A percentile compares a stretch with the other conserved stretches of the same genome.
Conservation (phyloP, 495 filamentous ascomycete genomes). For the Lepraria neglecta region DNA sequence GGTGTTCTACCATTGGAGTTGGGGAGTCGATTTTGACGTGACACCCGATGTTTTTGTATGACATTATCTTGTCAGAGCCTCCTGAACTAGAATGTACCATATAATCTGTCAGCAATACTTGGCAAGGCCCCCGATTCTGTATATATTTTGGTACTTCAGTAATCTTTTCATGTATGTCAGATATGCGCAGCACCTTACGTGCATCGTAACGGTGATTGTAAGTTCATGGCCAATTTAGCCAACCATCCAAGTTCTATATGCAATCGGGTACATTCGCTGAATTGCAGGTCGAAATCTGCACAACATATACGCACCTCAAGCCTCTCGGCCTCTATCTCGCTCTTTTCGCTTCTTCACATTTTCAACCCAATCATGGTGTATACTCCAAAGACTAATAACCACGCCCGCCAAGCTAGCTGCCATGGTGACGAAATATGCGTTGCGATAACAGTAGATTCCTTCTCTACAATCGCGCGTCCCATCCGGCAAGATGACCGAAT, state of each 20-base stretch:
- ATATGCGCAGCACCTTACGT: too few relatives aligned
- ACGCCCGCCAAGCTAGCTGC: slow-evolving; percentile 65
- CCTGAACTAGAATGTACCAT: neutral
- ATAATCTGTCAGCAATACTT: neutral
- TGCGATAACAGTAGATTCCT: slow-evolving; percentile 72
- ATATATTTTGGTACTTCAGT: too few relatives aligned
- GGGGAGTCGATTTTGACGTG: neutral
- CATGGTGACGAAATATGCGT: slow-evolving; percentile 80
- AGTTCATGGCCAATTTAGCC: neutral
- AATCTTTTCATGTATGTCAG: too few relatives aligned
- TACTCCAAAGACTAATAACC: slow-evolving; percentile 65
- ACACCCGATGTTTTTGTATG: neutral
- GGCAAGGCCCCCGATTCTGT: too few relatives aligned
- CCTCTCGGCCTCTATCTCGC: slow-evolving; percentile 24
- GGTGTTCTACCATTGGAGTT: neutral
- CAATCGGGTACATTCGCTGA: neutral
- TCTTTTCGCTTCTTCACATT: slow-evolving; percentile 25
- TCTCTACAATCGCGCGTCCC: slow-evolving; percentile 71
- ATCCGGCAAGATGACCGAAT: slow-evolving; percentile 59
- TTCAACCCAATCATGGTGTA: slow-evolving; percentile 55
- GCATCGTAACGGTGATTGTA: neutral
- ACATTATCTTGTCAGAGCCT: neutral
- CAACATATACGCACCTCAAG: slow-evolving; percentile 11
- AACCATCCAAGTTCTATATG: neutral
- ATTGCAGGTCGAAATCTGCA: neutral